Evolutionary conservation across 164 flowering plant species (phyloP).

Genomic region (Tinospora cordifolia): DNA sequence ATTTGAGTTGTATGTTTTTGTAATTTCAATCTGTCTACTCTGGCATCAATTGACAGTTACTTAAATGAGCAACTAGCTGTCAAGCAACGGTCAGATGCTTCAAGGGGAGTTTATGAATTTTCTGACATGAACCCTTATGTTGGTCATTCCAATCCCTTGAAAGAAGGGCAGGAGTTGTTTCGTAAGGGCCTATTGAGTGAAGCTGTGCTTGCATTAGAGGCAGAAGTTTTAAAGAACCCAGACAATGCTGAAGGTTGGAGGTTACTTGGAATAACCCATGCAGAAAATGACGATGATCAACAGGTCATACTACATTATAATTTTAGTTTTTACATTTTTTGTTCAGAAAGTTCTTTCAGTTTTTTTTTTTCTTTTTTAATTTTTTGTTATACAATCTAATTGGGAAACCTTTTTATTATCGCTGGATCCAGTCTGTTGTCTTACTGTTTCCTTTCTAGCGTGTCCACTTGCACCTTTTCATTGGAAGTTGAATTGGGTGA

Average conservation of each 20-base stretch:
- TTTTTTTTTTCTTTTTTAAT: too few species aligned
- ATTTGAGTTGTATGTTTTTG: background rate
- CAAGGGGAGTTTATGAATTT: conserved; percentile 71
- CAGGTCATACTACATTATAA: conserved; percentile 42
- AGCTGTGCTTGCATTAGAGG: conserved; percentile 96
- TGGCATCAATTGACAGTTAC: conserved; percentile 32
- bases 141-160: conserved; percentile 87
- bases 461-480: background rate
- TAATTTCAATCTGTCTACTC: too few species aligned
- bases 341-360: background rate
- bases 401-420: background rate
- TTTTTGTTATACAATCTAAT: too few species aligned
- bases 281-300: conserved; percentile 99
- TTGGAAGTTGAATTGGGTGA: background rate
- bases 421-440: background rate
- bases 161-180: conserved; percentile 95
- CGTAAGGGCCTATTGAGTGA: conserved; percentile 95
- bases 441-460: background rate
- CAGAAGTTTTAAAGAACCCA: conserved; percentile 89
- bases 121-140: conserved; percentile 96
- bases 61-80: conserved; percentile 59
- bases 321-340: background rate
- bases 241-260: conserved; percentile 99
- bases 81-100: conserved; percentile 49
- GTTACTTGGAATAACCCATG: conserved; percentile 93